Evolutionary conservation across 179 eudicot species (phyloP), one percentile per base, ranked within the genome.

Genomic region (Carnegiea gigantea): DNA sequence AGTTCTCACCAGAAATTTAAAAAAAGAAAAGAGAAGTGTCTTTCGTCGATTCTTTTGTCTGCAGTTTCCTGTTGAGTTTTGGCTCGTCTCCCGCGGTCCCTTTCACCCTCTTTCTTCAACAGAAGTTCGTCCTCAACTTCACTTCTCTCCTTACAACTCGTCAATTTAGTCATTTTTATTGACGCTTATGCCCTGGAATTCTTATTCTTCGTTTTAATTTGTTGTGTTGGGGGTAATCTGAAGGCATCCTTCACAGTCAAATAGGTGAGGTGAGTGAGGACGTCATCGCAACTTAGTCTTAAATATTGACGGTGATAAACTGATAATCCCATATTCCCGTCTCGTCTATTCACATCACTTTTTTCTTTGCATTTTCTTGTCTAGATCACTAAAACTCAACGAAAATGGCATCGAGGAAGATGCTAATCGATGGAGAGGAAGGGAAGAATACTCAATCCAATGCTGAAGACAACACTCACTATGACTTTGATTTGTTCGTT

Each of bases 401-500:
- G 40, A 68, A 26, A 70, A 70, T 85, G 86, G 60, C 65, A 36
- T 72, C 97, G 8, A 90, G 97, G 84, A 94, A 94, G 85, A 93
- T 93, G 94, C 88, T 91, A 23, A 88, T 86, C 67, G 92, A 89
- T 76, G 97, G 95, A 77, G 94, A 90, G 79, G 36, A 78, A 36
- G 23, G 14, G 11, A 62, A 11, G 6, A 23, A 28, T 1, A 57
- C 23, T 38, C 82, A 72, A 24, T 20, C 62, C 0, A 77, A 46
- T 53, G 46, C 43, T 30, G 89, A 87, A 59, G 89, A 82, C 26
- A 88, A 83, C 40, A 76, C 40, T 40, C 91, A 86, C 14, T 94
- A 80, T 78, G 99, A 96, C 75, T 96, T 96, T 78, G 99, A 96
- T 89, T 90, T 96, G 87, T 96, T 96, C 74, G 95, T 94, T 21